Evolutionary conservation across 257 asterid species (phyloP).

Genomic region (Gentiana macrophylla): DNA sequence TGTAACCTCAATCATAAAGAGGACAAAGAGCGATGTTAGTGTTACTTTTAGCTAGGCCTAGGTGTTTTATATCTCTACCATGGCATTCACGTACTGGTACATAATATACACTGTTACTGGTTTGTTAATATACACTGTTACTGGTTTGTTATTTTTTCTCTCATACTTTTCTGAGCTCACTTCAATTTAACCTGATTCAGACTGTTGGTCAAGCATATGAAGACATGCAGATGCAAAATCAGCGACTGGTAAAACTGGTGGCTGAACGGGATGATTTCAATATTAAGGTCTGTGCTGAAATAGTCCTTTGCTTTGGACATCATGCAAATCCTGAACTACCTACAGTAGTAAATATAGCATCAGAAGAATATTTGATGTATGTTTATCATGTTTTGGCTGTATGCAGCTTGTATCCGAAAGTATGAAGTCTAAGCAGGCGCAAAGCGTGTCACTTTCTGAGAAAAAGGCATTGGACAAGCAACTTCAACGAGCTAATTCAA

Average conservation of each 20-base stretch:
- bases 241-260: constrained; percentile 74
- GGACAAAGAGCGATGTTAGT: too few species aligned
- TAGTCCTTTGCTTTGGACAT: not conserved
- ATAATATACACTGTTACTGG: too few species aligned
- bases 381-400: not conserved
- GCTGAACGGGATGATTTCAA: constrained; percentile 84
- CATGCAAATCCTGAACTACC: constrained; percentile 4
- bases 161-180: not conserved
- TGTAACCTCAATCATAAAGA: too few species aligned
- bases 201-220: constrained; percentile 98
- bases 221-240: constrained; percentile 97
- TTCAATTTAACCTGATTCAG: constrained; percentile 23
- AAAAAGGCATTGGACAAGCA: constrained; percentile 54
- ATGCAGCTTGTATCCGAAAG: constrained; percentile 93
- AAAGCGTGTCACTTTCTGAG: constrained; percentile 51
- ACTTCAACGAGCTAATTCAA: constrained; percentile 48
- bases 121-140: too few species aligned
- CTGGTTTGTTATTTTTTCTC: too few species aligned
- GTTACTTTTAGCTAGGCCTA: too few species aligned
- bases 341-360: constrained; percentile 4
- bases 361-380: constrained; percentile 3
- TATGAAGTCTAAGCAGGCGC: constrained; percentile 87
- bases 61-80: too few species aligned
- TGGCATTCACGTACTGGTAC: constrained; percentile 2
- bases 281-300: constrained; percentile 51